A percentile compares a stretch with the other conserved stretches of the same genome.
These are phyloP conservation scores for Paspalum vaginatum DNA, from an alignment of 176 grass and related monocot genomes.

Conservation along the genomic window DNA sequence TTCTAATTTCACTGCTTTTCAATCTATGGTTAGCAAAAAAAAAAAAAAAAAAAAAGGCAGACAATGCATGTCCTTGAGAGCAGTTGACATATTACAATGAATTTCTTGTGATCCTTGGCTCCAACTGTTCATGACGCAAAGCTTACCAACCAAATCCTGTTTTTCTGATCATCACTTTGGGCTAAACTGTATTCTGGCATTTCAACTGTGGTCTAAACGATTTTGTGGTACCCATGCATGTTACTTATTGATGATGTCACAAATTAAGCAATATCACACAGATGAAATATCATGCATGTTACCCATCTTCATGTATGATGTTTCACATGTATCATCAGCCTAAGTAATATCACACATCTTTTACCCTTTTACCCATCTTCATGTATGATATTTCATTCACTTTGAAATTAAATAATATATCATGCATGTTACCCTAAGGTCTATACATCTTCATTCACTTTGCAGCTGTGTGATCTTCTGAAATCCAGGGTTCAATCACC, in stretches of 20 bases:
- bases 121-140: not conserved
- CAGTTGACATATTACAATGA: not conserved
- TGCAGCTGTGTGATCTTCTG: constrained; percentile 84
- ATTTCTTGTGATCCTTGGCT: not conserved
- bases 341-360: too few species aligned
- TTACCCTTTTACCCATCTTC: too few species aligned
- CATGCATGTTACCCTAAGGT: too few species aligned
- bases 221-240: not conserved
- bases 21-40: not conserved
- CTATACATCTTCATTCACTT: not conserved
- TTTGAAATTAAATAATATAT: too few species aligned
- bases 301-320: too few species aligned
- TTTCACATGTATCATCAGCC: too few species aligned
- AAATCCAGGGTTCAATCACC: constrained; percentile 91
- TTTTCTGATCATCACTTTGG: constrained; percentile 1
- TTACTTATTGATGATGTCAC: not conserved
- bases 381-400: too few species aligned
- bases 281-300: too few species aligned
- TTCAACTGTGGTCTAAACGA: not conserved
- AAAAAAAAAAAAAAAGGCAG: not conserved
- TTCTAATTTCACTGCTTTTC: not conserved
- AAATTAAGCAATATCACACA: too few species aligned
- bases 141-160: not conserved
- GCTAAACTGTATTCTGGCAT: not conserved
- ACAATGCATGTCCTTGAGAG: not conserved